These are phyloP conservation scores for Heterobasidion irregulare DNA, from an alignment of 1,284 basidiomycete genomes.

Conservation along the genomic window DNA sequence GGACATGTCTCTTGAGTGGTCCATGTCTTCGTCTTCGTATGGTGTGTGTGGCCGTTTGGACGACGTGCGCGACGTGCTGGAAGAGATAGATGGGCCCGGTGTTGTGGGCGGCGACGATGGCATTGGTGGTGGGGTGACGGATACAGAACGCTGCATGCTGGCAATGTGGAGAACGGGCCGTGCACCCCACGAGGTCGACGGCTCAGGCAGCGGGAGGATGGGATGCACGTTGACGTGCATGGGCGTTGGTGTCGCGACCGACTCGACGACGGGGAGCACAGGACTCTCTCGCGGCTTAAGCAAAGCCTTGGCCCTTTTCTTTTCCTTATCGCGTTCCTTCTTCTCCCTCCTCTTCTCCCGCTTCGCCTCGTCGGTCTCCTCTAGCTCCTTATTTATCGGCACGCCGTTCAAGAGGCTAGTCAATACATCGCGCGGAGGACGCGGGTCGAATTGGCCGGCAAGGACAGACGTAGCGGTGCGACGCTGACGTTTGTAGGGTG, in stretches of 20 bases:
- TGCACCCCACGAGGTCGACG: slow-evolving; percentile 42
- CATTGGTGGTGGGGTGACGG: slow-evolving; percentile 67
- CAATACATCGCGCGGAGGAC: slow-evolving; percentile 60
- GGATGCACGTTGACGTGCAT: slow-evolving; percentile 1
- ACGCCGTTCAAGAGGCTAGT: slow-evolving; percentile 73
- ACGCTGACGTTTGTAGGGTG: slow-evolving; percentile 40
- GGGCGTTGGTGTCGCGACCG: slow-evolving; percentile 6
- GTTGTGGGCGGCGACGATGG: slow-evolving; percentile 59
- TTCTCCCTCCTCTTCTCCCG: slow-evolving; percentile 44
- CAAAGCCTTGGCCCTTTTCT: slow-evolving; percentile 15
- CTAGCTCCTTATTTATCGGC: slow-evolving; percentile 49
- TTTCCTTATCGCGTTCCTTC: slow-evolving; percentile 35
- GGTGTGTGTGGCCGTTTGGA: slow-evolving; percentile 72
- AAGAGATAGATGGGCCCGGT: slow-evolving; percentile 64
- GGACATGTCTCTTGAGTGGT: slow-evolving; percentile 18
- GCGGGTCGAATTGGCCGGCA: slow-evolving; percentile 62
- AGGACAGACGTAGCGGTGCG: slow-evolving; percentile 68
- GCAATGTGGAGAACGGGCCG: slow-evolving; percentile 63
- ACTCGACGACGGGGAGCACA: slow-evolving; percentile 6
- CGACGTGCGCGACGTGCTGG: slow-evolving; percentile 64
- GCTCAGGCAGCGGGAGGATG: slow-evolving; percentile 3
- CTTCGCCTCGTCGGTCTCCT: slow-evolving; percentile 46
- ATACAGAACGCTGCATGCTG: slow-evolving; percentile 54
- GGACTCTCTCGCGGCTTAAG: slow-evolving; percentile 15
- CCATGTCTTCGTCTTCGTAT: slow-evolving; percentile 34